Base-by-base conservation (phyloP, 2,329 filamentous ascomycete genomes). In the Calycina herbarum region DNA sequence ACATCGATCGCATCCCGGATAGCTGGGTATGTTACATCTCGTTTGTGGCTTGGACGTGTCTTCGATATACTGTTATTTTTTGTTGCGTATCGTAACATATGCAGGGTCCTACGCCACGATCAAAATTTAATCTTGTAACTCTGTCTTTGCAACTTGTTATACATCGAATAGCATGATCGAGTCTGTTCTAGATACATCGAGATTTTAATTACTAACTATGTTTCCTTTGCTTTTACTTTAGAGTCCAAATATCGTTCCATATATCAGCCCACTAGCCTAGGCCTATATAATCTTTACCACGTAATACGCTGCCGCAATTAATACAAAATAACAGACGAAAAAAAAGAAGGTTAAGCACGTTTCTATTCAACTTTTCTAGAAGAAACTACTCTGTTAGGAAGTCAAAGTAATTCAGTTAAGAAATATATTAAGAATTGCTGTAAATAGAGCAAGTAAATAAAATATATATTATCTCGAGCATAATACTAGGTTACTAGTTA, bases 401-500 rank as follows among this genome's bases (percentile, higher is more conserved):
- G 51, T 2, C 2, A 56, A 56, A 56, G 20, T 56, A 56, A 56
- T 56, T 56, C 2, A 56, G 51, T 56, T 24, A 56, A 56, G 51
- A 2, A 56, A 56, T 56, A 56, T 56, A 56, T 56, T 56, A 24
- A 56, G 20, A 56, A 56, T 56, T 57, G 27, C 27, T 27, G 4
- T n/a, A 57, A 57, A 57, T 57, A 33, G 56, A 27, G 56, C 56
- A 57, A 57, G 3, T 57, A 2, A 57, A 57, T 4, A 57, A 57
- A 57, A 2, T 57, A 29, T 57, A n/a, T 57, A 57, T 57, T 57
- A 57, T 57, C 56, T 57, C 4, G 4, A 31, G 27, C 56, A 4
- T 57, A 31, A 57, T 57, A n/a, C 56, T 57, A 57, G 27, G 27
- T 57, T 57, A 17, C 42, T 38, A 56, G 60, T 62, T 62, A 24